Percentiles rank a stretch among this genome's conserved stretches.
These are phyloP conservation scores for Luzula sylvatica DNA, from an alignment of 176 grass and related monocot species.

Conservation along the genomic window DNA sequence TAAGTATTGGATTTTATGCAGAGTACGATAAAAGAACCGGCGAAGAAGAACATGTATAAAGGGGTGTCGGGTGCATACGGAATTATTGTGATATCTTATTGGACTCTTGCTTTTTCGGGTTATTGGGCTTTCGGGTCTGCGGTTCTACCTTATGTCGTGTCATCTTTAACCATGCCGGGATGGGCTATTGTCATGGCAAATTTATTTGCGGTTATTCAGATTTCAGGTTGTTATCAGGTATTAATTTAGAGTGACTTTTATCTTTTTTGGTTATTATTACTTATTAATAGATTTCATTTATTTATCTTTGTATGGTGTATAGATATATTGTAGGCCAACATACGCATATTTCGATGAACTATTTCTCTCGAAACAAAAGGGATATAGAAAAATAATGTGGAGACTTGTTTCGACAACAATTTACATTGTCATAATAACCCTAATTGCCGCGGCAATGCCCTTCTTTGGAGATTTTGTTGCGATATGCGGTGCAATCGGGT, in stretches of 20 bases:
- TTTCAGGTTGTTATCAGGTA: constrained; percentile 87
- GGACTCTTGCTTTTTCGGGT: constrained; percentile 55
- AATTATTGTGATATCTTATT: constrained; percentile 56
- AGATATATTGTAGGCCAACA: constrained; percentile 80
- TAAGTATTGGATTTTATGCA: constrained; percentile 14
- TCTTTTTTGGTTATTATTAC: not conserved
- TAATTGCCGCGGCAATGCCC: constrained; percentile 46
- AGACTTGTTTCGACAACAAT: constrained; percentile 38
- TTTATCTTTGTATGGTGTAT: constrained; percentile 1
- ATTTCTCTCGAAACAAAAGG: not conserved
- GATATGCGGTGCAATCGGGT: constrained; percentile 64
- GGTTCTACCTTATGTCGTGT: constrained; percentile 65
- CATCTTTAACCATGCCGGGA: constrained; percentile 50
- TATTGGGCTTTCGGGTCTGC: constrained; percentile 69
- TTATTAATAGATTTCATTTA: not conserved
- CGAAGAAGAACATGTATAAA: constrained; percentile 58
- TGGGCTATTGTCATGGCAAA: constrained; percentile 77
- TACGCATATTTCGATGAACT: constrained; percentile 40
- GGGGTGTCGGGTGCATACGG: constrained; percentile 44
- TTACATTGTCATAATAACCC: constrained; percentile 40
- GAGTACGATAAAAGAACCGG: constrained; percentile 47
- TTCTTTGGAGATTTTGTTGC: constrained; percentile 89
- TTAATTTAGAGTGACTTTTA: not conserved
- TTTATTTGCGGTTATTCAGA: constrained; percentile 76
- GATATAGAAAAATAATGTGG: constrained; percentile 18